Conservation (phyloP, 306 rosid genomes). For the Vigna nakashimae region DNA sequence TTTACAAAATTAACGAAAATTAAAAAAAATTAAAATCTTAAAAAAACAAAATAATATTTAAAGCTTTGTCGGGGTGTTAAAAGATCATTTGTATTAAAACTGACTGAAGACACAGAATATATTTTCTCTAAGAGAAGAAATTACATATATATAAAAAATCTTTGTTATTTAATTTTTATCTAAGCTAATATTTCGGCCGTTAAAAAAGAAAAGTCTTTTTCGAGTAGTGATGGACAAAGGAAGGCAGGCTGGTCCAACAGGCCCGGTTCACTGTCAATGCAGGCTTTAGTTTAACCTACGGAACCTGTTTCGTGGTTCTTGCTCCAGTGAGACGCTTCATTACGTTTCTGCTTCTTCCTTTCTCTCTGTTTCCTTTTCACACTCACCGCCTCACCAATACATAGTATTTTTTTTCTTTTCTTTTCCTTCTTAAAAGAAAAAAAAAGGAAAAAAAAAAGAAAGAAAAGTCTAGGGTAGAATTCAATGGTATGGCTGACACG, state of each 20-base stretch:
- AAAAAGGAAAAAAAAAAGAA: neutral
- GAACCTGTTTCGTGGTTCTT: conserved; percentile 7
- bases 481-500: conserved; percentile 10
- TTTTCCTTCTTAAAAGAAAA: neutral
- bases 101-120: too few relatives aligned
- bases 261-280: neutral
- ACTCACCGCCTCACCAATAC: neutral
- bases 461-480: conserved; percentile 10
- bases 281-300: conserved; percentile 15
- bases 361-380: conserved; percentile 13
- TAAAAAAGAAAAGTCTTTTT: neutral
- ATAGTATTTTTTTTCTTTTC: neutral
- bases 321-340: conserved; percentile 32
- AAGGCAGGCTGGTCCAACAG: conserved; percentile 18
- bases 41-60: too few relatives aligned
- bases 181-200: too few relatives aligned
- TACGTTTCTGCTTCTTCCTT: conserved; percentile 6
- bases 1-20: too few relatives aligned
- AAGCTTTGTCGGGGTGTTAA: too few relatives aligned
- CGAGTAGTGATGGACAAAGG: neutral
- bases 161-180: too few relatives aligned
- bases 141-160: too few relatives aligned
- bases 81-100: too few relatives aligned
- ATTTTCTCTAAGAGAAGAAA: too few relatives aligned
- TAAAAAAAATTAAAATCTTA: too few relatives aligned